Conservation (phyloP, 108 stramenopile genomes). For the Cyclotella baltica region DNA sequence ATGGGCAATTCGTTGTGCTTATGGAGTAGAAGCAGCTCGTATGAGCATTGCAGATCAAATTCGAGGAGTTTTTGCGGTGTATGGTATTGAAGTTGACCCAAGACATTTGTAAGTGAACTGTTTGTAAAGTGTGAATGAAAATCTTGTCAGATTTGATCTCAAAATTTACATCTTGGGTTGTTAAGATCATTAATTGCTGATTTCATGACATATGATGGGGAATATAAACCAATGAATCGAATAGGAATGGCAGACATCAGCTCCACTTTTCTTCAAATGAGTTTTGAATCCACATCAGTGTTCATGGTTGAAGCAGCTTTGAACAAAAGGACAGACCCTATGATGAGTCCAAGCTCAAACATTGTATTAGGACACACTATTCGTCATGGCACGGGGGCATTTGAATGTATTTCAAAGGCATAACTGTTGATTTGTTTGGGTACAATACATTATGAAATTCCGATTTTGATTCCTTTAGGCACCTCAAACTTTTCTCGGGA, state of each 20-base stretch:
- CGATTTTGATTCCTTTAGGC: too few relatives aligned
- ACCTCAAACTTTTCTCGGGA: too few relatives aligned
- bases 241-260: conserved; percentile 92
- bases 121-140: neutral
- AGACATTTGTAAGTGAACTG: conserved; percentile 78
- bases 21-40: conserved; percentile 98
- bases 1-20: conserved; percentile 88
- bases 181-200: conserved; percentile 92
- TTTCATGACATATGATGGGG: conserved; percentile 98
- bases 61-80: conserved; percentile 96
- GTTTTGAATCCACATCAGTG: conserved; percentile 97
- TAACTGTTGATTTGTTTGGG: conserved; percentile 12
- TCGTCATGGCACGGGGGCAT: conserved; percentile 93
- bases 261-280: conserved; percentile 97
- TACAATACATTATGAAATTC: too few relatives aligned
- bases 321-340: conserved; percentile 67
- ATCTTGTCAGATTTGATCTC: neutral
- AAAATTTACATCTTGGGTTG: neutral
- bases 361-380: conserved; percentile 95
- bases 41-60: conserved; percentile 96
- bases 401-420: conserved; percentile 69
- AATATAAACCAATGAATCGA: conserved; percentile 96
- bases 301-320: conserved; percentile 96
- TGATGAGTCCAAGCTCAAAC: conserved; percentile 91
- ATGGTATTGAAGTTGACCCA: conserved; percentile 98